Evolutionary conservation across 257 asterid species (phyloP).

Genomic region (Cynanchum wilfordii): DNA sequence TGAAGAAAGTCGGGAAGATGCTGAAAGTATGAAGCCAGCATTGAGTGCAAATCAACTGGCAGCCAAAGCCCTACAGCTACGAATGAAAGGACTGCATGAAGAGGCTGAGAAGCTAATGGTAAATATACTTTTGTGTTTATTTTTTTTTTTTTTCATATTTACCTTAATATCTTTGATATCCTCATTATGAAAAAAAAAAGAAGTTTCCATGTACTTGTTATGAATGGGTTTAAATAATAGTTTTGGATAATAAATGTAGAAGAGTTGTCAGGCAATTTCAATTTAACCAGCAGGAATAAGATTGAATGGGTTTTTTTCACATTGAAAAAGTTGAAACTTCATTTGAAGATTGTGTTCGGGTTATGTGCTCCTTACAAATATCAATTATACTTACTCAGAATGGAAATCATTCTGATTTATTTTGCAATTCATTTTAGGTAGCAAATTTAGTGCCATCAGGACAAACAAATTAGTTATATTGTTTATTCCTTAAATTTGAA

Average conservation of each 20-base stretch:
- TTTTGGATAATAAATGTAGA: neutral
- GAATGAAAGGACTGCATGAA: conserved; percentile 87
- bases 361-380: neutral
- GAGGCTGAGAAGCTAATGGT: conserved; percentile 89
- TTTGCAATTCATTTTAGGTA: neutral
- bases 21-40: conserved; percentile 33
- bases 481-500: neutral
- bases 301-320: neutral
- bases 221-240: neutral
- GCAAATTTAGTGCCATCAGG: neutral
- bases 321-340: neutral
- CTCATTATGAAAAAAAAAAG: neutral
- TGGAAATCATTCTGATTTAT: neutral
- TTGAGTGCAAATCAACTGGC: conserved; percentile 89
- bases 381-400: neutral
- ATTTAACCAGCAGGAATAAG: neutral
- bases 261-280: neutral
- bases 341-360: neutral
- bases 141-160: neutral
- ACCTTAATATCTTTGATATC: neutral
- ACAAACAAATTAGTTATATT: neutral
- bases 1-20: conserved; percentile 34
- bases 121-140: conserved; percentile 1
- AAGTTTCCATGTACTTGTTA: neutral
- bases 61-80: conserved; percentile 89